Percentiles rank a stretch among this genome's conserved stretches.
phyloP scores from a whole-genome alignment of 352 stramenopile species.

The Thraustotheca clavata region DNA sequence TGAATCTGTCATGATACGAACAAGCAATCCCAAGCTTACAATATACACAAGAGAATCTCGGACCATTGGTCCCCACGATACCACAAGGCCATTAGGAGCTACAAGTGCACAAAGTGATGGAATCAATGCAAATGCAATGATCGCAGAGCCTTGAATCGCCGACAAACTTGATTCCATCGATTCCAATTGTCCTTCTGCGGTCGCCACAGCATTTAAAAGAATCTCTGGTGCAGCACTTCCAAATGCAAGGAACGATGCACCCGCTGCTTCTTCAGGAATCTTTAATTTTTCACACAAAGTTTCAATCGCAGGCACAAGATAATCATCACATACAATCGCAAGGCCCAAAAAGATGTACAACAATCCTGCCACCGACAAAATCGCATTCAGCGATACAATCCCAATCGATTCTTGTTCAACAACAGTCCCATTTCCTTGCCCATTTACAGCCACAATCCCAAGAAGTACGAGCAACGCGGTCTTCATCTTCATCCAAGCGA shows the following conservation, averaged over 20 bases:
- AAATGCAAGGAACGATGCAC: slow-evolving; percentile 78
- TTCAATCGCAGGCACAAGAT: slow-evolving; percentile 76
- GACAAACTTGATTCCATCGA: slow-evolving; percentile 41
- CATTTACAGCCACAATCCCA: too few species aligned
- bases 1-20: slow-evolving; percentile 51
- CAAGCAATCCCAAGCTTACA: slow-evolving; percentile 44
- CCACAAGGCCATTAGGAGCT: slow-evolving; percentile 42
- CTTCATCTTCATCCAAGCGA: too few species aligned
- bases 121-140: slow-evolving; percentile 86
- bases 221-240: slow-evolving; percentile 76
- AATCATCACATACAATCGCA: slow-evolving; percentile 85
- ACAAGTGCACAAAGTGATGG: slow-evolving; percentile 70
- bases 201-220: slow-evolving; percentile 75
- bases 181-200: slow-evolving; percentile 42
- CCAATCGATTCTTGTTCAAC: too few species aligned
- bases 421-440: too few species aligned
- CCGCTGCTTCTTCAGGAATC: slow-evolving; percentile 66
- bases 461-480: too few species aligned
- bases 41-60: slow-evolving; percentile 77
- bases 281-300: slow-evolving; percentile 50
- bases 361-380: slow-evolving; percentile 49
- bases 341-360: slow-evolving; percentile 79
- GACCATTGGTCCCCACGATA: slow-evolving; percentile 71
- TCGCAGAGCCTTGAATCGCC: slow-evolving; percentile 80
- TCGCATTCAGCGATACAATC: slow-evolving; percentile 7